phyloP scores from a whole-genome alignment of 2,329 filamentous ascomycete species.

The Chrysosphaeria jannelii region DNA sequence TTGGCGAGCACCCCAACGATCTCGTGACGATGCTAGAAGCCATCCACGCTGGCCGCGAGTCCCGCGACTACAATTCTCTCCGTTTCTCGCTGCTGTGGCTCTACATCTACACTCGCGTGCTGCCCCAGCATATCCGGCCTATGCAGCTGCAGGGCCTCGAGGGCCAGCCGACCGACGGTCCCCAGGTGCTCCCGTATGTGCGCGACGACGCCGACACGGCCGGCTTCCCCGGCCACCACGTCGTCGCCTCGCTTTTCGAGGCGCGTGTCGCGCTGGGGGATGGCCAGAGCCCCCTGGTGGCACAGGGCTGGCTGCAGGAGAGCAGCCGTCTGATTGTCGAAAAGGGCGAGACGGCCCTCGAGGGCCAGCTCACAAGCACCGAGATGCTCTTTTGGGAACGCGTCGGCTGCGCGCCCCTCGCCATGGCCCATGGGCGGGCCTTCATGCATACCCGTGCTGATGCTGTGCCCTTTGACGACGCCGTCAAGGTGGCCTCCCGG shows the following conservation, averaged over 20 bases:
- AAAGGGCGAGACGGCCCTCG: constrained; percentile 2
- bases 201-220: constrained; percentile 3
- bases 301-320: constrained; percentile 3
- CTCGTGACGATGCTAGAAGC: constrained; percentile 88
- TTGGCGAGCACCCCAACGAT: constrained; percentile 70
- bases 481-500: constrained; percentile 42
- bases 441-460: constrained; percentile 43
- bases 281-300: constrained; percentile 3
- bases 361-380: constrained; percentile 3
- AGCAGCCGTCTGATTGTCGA: constrained; percentile 2
- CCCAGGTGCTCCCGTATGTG: constrained; percentile 5
- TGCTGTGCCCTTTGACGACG: constrained; percentile 36
- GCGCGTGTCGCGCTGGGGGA: constrained; percentile 4
- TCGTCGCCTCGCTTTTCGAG: constrained; percentile 3
- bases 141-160: constrained; percentile 5
- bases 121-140: constrained; percentile 16
- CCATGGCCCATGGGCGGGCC: constrained; percentile 33
- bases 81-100: constrained; percentile 94
- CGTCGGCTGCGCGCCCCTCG: constrained; percentile 28
- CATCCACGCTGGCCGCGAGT: constrained; percentile 79
- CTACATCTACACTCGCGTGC: constrained; percentile 51
- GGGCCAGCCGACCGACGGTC: constrained; percentile 4
- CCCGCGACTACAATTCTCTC: constrained; percentile 69
- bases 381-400: constrained; percentile 43
- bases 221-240: constrained; percentile 1